A percentile compares a stretch with the other conserved stretches of the same genome.
phyloP scores from a whole-genome alignment of 306 rosid genomes.

The Prunus mongolica region DNA sequence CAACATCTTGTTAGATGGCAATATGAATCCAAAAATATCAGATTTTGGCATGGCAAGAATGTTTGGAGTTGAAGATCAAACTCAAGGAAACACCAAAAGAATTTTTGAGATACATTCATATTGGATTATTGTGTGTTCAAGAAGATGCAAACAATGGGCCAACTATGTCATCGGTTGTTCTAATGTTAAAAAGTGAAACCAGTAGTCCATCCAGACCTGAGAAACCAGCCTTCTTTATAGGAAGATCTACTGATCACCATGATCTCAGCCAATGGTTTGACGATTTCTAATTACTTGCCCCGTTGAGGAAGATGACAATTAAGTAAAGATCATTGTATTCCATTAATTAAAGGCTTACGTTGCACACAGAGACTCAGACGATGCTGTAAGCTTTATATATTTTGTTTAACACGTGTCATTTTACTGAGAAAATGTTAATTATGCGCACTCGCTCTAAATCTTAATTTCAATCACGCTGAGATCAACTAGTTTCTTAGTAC shows the following conservation, averaged over 20 bases:
- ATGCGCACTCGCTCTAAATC: no score
- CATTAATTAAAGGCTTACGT: no score
- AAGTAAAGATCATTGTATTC: not conserved
- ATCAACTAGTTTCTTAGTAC: no score
- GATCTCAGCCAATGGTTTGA: conserved; percentile 21
- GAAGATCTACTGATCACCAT: conserved; percentile 17
- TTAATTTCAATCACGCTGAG: no score
- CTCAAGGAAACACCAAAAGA: no score
- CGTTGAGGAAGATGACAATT: not conserved
- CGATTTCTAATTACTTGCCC: conserved; percentile 9
- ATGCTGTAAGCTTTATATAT: no score
- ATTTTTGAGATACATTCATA: not conserved
- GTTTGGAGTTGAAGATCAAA: no score
- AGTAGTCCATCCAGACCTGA: conserved; percentile 22
- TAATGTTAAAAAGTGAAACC: conserved; percentile 36
- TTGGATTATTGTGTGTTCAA: conserved; percentile 37
- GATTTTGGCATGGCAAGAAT: conserved; percentile 7
- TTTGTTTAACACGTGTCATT: no score
- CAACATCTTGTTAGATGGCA: no score
- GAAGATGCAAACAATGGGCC: conserved; percentile 48
- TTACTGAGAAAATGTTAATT: no score
- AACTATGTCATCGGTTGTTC: conserved; percentile 42
- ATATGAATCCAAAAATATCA: conserved; percentile 28
- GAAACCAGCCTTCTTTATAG: conserved; percentile 28
- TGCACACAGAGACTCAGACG: no score